Percentiles rank a stretch among this genome's conserved stretches.
Evolutionary conservation across 345 rosid genomes (phyloP).

Genomic region (Psidium guajava): DNA sequence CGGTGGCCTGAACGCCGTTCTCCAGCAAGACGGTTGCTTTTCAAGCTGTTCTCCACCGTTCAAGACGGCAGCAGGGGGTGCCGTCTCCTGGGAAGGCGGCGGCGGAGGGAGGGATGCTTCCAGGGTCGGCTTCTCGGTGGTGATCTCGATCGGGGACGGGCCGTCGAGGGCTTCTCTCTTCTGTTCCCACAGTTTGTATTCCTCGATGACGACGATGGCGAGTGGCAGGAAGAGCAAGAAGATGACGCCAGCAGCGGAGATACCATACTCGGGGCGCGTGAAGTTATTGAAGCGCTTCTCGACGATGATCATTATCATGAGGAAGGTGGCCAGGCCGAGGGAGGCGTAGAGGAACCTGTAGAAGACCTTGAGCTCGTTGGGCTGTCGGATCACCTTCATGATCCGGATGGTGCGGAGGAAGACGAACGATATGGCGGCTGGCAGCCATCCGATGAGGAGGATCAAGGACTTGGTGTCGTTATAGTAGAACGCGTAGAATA

Average conservation of each 20-base stretch:
- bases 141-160: constrained; percentile 16
- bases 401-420: constrained; percentile 31
- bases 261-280: constrained; percentile 25
- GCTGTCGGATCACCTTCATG: constrained; percentile 29
- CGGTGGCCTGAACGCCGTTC: constrained; percentile 33
- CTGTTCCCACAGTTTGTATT: constrained; percentile 25
- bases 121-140: constrained; percentile 11
- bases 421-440: constrained; percentile 34
- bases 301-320: constrained; percentile 38
- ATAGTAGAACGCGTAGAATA: constrained; percentile 28
- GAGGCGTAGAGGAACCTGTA: constrained; percentile 42
- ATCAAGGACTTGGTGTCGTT: constrained; percentile 26
- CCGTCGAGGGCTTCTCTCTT: constrained; percentile 18
- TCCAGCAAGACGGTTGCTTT: constrained; percentile 36
- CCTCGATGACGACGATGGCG: constrained; percentile 32
- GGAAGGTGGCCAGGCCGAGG: constrained; percentile 46
- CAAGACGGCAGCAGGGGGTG: neutral
- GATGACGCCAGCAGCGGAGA: constrained; percentile 30
- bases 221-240: constrained; percentile 47
- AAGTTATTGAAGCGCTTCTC: constrained; percentile 19
- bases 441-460: constrained; percentile 49
- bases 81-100: neutral
- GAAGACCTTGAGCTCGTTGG: constrained; percentile 40
- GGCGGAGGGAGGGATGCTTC: neutral
- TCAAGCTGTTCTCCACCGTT: neutral